phyloP scores from a whole-genome alignment of 2,329 filamentous ascomycete species.

The Blumeria hordei region DNA sequence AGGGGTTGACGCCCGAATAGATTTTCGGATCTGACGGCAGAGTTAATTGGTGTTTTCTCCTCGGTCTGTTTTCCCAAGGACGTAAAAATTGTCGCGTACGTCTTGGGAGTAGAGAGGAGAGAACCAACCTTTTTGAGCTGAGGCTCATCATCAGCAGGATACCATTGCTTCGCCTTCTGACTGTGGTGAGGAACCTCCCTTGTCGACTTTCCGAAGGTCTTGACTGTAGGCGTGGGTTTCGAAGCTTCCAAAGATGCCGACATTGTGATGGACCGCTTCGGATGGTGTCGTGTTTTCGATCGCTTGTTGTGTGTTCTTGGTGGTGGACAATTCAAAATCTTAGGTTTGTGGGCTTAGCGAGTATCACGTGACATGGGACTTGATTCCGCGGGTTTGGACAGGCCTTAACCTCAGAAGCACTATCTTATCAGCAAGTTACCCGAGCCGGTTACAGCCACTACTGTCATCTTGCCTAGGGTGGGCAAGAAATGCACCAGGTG shows the following conservation, averaged over 20 bases:
- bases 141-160: conserved; percentile 79
- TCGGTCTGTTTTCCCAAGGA: too few species aligned
- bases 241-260: conserved; percentile 30
- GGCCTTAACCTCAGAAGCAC: too few species aligned
- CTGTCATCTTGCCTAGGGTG: too few species aligned
- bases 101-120: neutral
- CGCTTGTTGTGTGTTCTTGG: neutral
- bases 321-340: neutral
- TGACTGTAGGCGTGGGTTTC: conserved; percentile 25
- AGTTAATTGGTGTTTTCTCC: conserved; percentile 7
- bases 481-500: too few species aligned
- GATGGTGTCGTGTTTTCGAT: conserved; percentile 10
- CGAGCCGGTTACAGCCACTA: too few species aligned
- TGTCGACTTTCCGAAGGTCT: conserved; percentile 96
- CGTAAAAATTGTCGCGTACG: too few species aligned
- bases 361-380: neutral
- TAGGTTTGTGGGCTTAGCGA: conserved; percentile 1
- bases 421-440: too few species aligned
- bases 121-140: conserved; percentile 75
- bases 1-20: conserved; percentile 65
- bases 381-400: too few species aligned
- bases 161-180: conserved; percentile 98
- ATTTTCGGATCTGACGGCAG: conserved; percentile 67
- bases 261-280: conserved; percentile 28
- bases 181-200: conserved; percentile 66